phyloP scores from a whole-genome alignment of 345 rosid genomes.

The Aurinia saxatilis region DNA sequence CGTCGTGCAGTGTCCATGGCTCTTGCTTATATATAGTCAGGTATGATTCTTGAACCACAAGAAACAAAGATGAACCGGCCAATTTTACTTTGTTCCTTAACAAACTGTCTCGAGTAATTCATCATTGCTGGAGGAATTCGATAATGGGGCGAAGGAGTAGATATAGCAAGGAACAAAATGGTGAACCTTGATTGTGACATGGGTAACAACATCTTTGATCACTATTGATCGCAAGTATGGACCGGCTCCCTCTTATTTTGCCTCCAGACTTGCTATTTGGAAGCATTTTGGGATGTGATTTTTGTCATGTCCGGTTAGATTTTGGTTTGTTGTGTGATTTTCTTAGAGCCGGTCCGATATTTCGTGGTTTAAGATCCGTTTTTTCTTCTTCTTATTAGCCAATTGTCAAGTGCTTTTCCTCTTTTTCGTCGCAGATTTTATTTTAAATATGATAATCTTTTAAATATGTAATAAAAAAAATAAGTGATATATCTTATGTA shows the following conservation, averaged over 20 bases:
- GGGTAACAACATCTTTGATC: not conserved
- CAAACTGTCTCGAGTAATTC: slow-evolving; percentile 66
- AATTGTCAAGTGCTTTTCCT: too few species aligned
- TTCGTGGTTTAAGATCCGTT: not conserved
- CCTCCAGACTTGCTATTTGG: slow-evolving; percentile 1
- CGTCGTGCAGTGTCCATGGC: slow-evolving; percentile 98
- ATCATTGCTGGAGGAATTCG: slow-evolving; percentile 77
- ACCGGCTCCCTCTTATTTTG: not conserved
- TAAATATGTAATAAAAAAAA: too few species aligned
- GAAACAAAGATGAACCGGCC: slow-evolving; percentile 26
- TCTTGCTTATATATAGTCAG: slow-evolving; percentile 95
- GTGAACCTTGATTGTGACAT: slow-evolving; percentile 12
- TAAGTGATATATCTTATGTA: too few species aligned
- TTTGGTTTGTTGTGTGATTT: slow-evolving; percentile 18
- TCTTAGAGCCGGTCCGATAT: slow-evolving; percentile 7
- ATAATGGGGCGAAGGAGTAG: slow-evolving; percentile 41
- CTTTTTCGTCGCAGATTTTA: too few species aligned
- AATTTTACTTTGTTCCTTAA: slow-evolving; percentile 48
- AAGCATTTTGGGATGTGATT: slow-evolving; percentile 13
- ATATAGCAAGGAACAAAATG: slow-evolving; percentile 16
- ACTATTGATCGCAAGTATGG: slow-evolving; percentile 8
- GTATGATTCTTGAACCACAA: slow-evolving; percentile 25
- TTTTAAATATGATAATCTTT: too few species aligned
- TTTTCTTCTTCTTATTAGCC: too few species aligned
- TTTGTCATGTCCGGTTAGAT: not conserved